Base-by-base conservation (phyloP, 176 grass and related monocot genomes). In the Raddia distichophylla region DNA sequence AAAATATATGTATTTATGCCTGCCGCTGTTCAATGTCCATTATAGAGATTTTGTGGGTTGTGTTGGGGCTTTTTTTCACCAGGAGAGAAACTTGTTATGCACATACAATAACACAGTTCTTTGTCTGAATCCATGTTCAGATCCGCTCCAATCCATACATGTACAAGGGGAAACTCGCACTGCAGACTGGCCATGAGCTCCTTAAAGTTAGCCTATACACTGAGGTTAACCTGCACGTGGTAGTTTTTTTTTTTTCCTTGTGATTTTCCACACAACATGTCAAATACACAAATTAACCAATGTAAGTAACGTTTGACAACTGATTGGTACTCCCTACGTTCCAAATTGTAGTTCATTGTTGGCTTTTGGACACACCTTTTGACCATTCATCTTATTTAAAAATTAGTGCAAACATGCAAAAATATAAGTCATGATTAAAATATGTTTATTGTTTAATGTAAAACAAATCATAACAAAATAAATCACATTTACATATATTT, bases 201-300 rank as follows among this genome's bases (percentile, higher is more conserved):
- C 88, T 97, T 42, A 55, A 19, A 7, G 88, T 57, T 10, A 82
- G 82, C 83, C 66, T 84, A 19, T 83, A 93, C 40, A 87, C 80
- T 19, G 93, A 97, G 80, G 85, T 83, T 51, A 97, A 88, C 64
- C 71, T 97, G 35, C 65, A 92, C 8, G 66, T 90, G 58, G 93
- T 40, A 40, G 4, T 27, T 1, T 27, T 27, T 1, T 27, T 27
- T 55, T 20, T 77, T 53, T 10, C 52, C 63, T 14, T 48, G 14
- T 6, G 53, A 83, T 55, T 64, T 34, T 63, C 22, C 18, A 2
- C 51, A 47, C 35, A 18, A 20, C 2, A 14, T 64, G 49, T 53
- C 10, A 62, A 49, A 44, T 6, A 40, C 63, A 53, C n/a, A 37
- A 62, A n/a, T n/a, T n/a, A n/a, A 55, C 13, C 59, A 11, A 61